A percentile compares a stretch with the other conserved stretches of the same genome.
Evolutionary conservation across 441 rosid species (phyloP).

Genomic region (Flueggea neowawraea): DNA sequence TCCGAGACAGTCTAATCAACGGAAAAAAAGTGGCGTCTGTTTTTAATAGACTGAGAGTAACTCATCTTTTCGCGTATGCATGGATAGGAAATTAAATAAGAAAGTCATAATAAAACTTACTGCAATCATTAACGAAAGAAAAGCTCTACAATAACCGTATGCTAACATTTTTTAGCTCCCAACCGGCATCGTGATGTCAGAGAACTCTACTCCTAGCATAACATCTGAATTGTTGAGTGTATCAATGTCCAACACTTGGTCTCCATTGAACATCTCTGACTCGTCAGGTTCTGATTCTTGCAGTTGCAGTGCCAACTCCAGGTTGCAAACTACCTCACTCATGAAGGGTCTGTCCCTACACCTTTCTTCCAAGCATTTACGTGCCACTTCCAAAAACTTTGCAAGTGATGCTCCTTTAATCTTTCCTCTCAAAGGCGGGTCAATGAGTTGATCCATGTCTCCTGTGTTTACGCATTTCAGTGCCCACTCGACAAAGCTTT

Average conservation of each 20-base stretch:
- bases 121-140: too few relatives aligned
- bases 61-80: too few relatives aligned
- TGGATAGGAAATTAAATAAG: too few relatives aligned
- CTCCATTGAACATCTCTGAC: neutral
- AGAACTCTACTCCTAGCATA: constrained; percentile 22
- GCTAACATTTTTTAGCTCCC: constrained; percentile 6
- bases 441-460: constrained; percentile 15
- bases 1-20: too few relatives aligned
- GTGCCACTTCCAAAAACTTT: constrained; percentile 25
- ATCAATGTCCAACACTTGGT: neutral
- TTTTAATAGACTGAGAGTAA: too few relatives aligned
- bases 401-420: constrained; percentile 22
- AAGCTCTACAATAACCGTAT: too few relatives aligned
- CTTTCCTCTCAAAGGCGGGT: constrained; percentile 16
- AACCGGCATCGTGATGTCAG: constrained; percentile 16
- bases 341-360: constrained; percentile 27
- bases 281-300: constrained; percentile 8
- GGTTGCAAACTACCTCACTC: constrained; percentile 26
- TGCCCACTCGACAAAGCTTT: constrained; percentile 24
- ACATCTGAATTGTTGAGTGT: constrained; percentile 11
- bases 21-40: too few relatives aligned
- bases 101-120: too few relatives aligned
- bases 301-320: constrained; percentile 31
- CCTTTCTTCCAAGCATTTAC: constrained; percentile 25
- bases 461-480: constrained; percentile 12